Conservation (phyloP, 176 grass and related monocot genomes). For the Raddia guianensis region DNA sequence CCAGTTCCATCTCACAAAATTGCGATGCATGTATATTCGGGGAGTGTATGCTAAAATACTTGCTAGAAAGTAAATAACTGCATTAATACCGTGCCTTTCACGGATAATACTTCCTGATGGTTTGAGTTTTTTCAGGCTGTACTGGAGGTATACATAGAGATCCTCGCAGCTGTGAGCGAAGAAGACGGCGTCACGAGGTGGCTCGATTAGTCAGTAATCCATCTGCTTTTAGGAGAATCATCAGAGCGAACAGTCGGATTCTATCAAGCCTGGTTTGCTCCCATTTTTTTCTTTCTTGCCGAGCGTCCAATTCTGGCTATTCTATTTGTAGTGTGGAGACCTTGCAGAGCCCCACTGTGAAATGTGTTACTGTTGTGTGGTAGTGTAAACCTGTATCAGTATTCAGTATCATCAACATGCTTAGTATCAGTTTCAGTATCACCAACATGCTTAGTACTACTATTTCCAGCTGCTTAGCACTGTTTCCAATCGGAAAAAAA, state of each 20-base stretch:
- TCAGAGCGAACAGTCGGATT: constrained; percentile 22
- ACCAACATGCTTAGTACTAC: not conserved
- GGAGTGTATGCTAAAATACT: not conserved
- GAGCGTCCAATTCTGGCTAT: constrained; percentile 7
- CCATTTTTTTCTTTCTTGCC: not conserved
- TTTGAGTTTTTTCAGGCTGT: constrained; percentile 46
- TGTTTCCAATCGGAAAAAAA: not conserved
- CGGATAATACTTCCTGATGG: not conserved
- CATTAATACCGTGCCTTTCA: not conserved
- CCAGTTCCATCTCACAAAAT: not conserved
- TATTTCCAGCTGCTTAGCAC: not conserved
- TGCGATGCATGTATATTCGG: not conserved
- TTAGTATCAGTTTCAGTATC: constrained; percentile 12
- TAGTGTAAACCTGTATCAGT: constrained; percentile 22
- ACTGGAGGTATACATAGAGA: constrained; percentile 73
- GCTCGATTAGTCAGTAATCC: constrained; percentile 54
- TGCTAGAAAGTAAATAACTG: not conserved
- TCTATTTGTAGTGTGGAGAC: constrained; percentile 9
- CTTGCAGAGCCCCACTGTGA: not conserved
- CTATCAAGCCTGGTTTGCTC: constrained; percentile 20
- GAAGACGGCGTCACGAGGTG: constrained; percentile 86
- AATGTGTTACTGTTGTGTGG: not conserved
- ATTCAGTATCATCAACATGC: not conserved
- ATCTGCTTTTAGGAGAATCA: constrained; percentile 8
- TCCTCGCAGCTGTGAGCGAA: constrained; percentile 70